Conservation (phyloP, 202 grass and related monocot species). For the Bolboschoenoplectus hybrid region DNA sequence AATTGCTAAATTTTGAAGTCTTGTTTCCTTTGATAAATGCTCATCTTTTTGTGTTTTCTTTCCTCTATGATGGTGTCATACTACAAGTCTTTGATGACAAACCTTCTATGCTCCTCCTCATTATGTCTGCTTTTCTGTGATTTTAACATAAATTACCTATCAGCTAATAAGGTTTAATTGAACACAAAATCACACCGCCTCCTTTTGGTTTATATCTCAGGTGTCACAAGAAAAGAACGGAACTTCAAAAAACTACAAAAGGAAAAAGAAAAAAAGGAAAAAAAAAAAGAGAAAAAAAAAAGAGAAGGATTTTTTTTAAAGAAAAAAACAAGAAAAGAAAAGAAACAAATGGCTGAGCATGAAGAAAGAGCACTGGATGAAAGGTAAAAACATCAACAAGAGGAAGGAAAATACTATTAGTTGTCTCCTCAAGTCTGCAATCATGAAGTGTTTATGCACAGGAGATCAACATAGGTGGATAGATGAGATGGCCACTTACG, state of each 20-base stretch:
- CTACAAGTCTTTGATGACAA: neutral
- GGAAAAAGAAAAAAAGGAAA: neutral
- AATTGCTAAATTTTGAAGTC: neutral
- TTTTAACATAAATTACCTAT: neutral
- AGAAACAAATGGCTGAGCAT: neutral
- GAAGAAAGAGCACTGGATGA: conserved; percentile 20
- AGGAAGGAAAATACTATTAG: neutral
- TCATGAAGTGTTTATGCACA: conserved; percentile 95
- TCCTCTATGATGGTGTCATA: conserved; percentile 15
- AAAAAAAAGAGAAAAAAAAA: neutral
- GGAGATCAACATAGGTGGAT: conserved; percentile 70
- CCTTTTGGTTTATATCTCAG: conserved; percentile 22
- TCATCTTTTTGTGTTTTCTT: neutral
- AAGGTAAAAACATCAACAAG: conserved; percentile 4
- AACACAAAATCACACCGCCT: neutral
- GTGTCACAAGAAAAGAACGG: conserved; percentile 29
- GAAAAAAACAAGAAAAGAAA: neutral
- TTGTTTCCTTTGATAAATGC: neutral
- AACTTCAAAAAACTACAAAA: conserved; percentile 25
- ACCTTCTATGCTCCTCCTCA: neutral
- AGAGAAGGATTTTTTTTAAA: neutral
- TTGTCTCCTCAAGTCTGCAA: conserved; percentile 40
- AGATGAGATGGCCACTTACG: conserved; percentile 45
- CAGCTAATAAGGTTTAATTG: neutral
- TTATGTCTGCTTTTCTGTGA: neutral